These are phyloP conservation scores for Penicillium steckii DNA, from an alignment of 495 filamentous ascomycete species.

Conservation along the genomic window DNA sequence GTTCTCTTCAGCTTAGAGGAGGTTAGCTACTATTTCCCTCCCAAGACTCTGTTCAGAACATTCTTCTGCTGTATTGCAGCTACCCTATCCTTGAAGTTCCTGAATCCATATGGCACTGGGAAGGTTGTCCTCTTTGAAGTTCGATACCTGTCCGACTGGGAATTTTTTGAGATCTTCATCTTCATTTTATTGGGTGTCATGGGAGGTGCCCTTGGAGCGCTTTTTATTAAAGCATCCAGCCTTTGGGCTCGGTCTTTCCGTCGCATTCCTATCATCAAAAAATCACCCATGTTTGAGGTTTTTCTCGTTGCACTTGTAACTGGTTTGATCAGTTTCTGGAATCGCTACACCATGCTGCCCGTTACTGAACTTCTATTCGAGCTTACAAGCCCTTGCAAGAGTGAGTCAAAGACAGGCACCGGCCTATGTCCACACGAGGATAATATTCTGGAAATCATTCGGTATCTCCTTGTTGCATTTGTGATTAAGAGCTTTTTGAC, in stretches of 20 bases:
- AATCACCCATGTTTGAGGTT: conserved; percentile 83
- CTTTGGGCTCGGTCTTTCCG: conserved; percentile 89
- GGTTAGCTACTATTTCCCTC: conserved; percentile 95
- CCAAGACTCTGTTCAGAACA: conserved; percentile 96
- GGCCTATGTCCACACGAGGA: conserved; percentile 77
- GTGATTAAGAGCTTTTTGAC: conserved; percentile 88
- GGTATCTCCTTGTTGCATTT: conserved; percentile 72
- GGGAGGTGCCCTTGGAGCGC: conserved; percentile 79
- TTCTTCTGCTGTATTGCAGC: conserved; percentile 98
- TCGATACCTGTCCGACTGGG: conserved; percentile 89
- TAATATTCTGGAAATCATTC: conserved; percentile 70
- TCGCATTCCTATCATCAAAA: conserved; percentile 75
- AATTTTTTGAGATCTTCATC: conserved; percentile 82
- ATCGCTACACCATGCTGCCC: conserved; percentile 80
- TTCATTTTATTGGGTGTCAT: conserved; percentile 85
- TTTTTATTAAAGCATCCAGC: conserved; percentile 95
- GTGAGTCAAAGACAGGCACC: conserved; percentile 53
- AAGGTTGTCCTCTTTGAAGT: conserved; percentile 98
- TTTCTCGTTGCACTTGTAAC: conserved; percentile 83
- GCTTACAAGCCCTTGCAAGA: conserved; percentile 80
- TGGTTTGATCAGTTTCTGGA: conserved; percentile 88
- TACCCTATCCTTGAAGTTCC: conserved; percentile 84
- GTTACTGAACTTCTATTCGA: conserved; percentile 91
- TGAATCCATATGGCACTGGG: conserved; percentile 93
- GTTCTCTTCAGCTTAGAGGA: conserved; percentile 95